These are phyloP conservation scores for Ustulina deusta DNA, from an alignment of 2,329 filamentous ascomycete genomes.

Conservation along the genomic window DNA sequence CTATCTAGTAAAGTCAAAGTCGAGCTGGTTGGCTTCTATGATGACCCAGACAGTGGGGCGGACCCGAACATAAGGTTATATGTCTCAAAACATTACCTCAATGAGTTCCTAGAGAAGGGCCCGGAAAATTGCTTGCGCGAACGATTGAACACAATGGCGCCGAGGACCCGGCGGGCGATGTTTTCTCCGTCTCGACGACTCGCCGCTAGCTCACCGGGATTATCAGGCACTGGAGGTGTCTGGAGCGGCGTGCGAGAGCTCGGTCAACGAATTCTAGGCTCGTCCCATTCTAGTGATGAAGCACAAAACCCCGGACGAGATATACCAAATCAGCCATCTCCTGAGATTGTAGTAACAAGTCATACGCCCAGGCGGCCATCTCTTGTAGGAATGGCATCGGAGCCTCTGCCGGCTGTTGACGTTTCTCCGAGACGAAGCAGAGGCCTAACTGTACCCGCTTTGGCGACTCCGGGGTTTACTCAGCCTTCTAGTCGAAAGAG, in stretches of 20 bases:
- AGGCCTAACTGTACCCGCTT: constrained; percentile 51
- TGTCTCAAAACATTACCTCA: constrained; percentile 62
- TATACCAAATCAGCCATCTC: constrained; percentile 42
- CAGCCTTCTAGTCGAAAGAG: constrained; percentile 48
- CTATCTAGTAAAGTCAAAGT: constrained; percentile 67
- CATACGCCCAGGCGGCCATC: constrained; percentile 47
- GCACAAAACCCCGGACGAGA: constrained; percentile 34
- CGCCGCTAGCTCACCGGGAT: constrained; percentile 26
- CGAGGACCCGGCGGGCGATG: constrained; percentile 40
- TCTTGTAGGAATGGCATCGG: constrained; percentile 42
- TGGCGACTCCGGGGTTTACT: constrained; percentile 47
- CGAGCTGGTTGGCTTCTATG: constrained; percentile 71
- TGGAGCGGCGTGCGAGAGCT: constrained; percentile 47
- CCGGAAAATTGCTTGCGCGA: constrained; percentile 67
- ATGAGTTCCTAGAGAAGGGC: constrained; percentile 67
- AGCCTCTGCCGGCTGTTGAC: constrained; percentile 38
- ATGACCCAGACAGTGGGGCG: constrained; percentile 59
- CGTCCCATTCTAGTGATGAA: constrained; percentile 36
- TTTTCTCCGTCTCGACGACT: constrained; percentile 29
- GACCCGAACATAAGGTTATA: constrained; percentile 61
- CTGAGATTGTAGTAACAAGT: constrained; percentile 56
- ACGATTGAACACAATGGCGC: constrained; percentile 56
- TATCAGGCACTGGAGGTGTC: constrained; percentile 44
- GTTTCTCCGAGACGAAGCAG: constrained; percentile 42
- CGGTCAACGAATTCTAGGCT: constrained; percentile 46